These are phyloP conservation scores for Mrakia frigida DNA, from an alignment of 768 basidiomycete genomes.

Conservation along the genomic window DNA sequence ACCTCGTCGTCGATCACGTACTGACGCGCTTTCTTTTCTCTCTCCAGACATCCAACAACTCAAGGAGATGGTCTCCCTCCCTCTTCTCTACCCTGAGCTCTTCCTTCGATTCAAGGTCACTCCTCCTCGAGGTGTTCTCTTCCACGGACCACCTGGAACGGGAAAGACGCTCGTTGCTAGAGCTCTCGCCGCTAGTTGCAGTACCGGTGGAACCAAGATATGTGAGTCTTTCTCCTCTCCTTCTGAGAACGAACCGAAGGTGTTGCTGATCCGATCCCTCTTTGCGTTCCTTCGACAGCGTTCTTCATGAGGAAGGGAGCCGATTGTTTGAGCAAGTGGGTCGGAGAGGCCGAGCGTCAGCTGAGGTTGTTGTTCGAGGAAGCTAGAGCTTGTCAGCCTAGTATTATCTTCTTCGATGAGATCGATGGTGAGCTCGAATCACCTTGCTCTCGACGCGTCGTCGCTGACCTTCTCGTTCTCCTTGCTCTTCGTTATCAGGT, in stretches of 20 bases:
- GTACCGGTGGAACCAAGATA: conserved; percentile 77
- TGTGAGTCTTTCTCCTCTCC: conserved; percentile 53
- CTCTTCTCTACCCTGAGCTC: conserved; percentile 90
- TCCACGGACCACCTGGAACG: conserved; percentile 98
- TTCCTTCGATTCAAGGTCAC: conserved; percentile 91
- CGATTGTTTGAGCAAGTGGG: conserved; percentile 97
- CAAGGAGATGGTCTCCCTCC: conserved; percentile 97
- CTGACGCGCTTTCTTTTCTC: neutral
- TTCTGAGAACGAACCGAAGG: neutral
- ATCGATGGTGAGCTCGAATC: conserved; percentile 64
- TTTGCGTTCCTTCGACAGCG: conserved; percentile 50
- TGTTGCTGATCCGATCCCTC: neutral
- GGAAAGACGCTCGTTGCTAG: conserved; percentile 92
- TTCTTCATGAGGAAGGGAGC: conserved; percentile 99
- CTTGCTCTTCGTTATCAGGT: conserved; percentile 37
- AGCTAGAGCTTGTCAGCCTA: conserved; percentile 83
- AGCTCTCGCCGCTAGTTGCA: conserved; percentile 87
- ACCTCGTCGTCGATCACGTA: neutral
- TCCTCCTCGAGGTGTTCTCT: conserved; percentile 90
- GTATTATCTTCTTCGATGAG: conserved; percentile 99
- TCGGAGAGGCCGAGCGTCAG: conserved; percentile 96
- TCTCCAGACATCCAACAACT: conserved; percentile 80
- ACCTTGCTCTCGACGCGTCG: neutral
- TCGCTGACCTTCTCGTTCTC: neutral
- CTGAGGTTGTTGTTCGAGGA: conserved; percentile 92